Base-by-base conservation (phyloP, 345 rosid genomes). In the Melaleuca alternifolia region DNA sequence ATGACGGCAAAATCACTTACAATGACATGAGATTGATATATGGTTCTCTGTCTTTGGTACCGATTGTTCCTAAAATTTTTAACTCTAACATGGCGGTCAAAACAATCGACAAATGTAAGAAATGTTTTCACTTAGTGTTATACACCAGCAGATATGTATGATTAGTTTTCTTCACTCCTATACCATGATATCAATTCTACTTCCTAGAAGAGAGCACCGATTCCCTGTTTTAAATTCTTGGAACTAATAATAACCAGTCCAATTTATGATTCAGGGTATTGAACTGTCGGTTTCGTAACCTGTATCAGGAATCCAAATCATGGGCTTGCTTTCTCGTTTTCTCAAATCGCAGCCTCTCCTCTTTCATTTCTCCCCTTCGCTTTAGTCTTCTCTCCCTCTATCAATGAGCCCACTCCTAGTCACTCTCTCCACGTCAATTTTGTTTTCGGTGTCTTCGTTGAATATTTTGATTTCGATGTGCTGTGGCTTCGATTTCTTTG, bases 101-200 rank as follows among this genome's bases (percentile, higher is more conserved):
- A n/a, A 59, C 65, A 6, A 59, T 59, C 7, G 0, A 16, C 65
- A 26, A 59, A n/a, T 6, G 33, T 11, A 11, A 26, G 33, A 59
- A 11, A 59, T 59, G 16, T n/a, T n/a, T 2, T 59, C 0, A 0
- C 30, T n/a, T 23, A 56, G 10, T 56, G 23, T 0, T 59, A 59
- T 15, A 5, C 65, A 1, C 1, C 0, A 10, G 6, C 61, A 59
- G 11, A 12, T 59, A 5, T 26, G 33, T 5, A 59, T 26, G 33
- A 14, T 11, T 1, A 15, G 16, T 59, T 26, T 26, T 0, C 26
- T 59, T n/a, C 65, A 59, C 30, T 59, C n/a, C 26, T 59, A 11
- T 59, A 30, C 33, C 16, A 59, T 11, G 2, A 59, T 11, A n/a
- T 59, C 15, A 5, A 59, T 59, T 26, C 3, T 1, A 26, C 1